Base-by-base conservation (phyloP, 176 grass and related monocot species). In the Zoysia japonica region DNA sequence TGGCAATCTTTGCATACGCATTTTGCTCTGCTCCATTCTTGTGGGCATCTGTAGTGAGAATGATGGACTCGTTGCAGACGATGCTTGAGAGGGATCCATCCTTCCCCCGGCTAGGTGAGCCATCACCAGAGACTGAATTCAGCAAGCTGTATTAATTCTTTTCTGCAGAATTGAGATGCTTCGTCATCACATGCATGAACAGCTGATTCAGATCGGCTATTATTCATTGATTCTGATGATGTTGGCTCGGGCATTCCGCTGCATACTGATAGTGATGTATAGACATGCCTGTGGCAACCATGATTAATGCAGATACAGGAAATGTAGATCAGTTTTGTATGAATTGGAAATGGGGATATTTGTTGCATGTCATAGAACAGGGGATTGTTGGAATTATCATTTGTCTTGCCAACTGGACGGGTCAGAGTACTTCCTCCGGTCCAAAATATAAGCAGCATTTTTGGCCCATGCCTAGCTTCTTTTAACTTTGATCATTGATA, bases 131-230 rank as follows among this genome's bases (percentile, higher is more conserved):
- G 38, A 85, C 88, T 6, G 90, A 96, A 84, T 96, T 99, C 70
- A 99, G 87, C 80, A 99, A 99, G 82, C 64, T 93, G 77, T 96
- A 83, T 68, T 96, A 79, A 98, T 83, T 81, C 75, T 78, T 80
- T 82, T 68, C 0, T 80, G 61, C 75, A 85, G 56, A 48, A 64
- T 82, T 67, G 46, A 78, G 61, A 73, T 73, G 60, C 59, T 68
- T 56, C 67, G 61, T 75, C 55, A 14, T 65, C 78, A 50, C 41
- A 61, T 57, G 81, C 41, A 61, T 57, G 81, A 40, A 62, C 71
- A 84, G 65, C 68, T 82, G 46, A 68, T 78, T 47, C 37, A 6
- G 51, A 72, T 67, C 9, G 11, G 51, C 52, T 77, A 76, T 82
- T 85, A 61, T 85, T 78, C 73, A 79, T 88, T 90, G 67, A 43